Base-by-base conservation (phyloP, 208 protist genomes). In the Herpetomonas samuelpessoai region DNA sequence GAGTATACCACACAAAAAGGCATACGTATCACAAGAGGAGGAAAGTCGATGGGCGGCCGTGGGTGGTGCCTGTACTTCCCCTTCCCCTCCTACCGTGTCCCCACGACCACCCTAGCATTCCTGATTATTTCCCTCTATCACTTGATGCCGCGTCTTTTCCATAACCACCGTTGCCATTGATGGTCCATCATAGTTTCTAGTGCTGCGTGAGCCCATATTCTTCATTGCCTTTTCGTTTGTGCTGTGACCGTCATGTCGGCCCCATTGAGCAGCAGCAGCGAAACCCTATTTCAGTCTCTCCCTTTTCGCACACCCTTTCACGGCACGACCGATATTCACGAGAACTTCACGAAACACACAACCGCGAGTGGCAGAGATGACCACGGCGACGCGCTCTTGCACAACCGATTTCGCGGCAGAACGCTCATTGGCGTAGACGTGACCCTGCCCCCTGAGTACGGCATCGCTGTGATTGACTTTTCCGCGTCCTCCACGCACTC, bases 291-390 rank as follows among this genome's bases (percentile, higher is more conserved):
- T 22, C 88, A 95, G 41, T 74, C 77, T 3, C 59, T 95, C 3
- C 88, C 88, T 10, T 49, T 91, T 29, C 73, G 75, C 45, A 87
- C 82, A 0, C 57, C 62, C 31, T 95, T 95, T 35, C 58, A 78
- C 19, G 85, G 88, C 41, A 82, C 71, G 22, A 91, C 81, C 12
- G 83, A 95, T 52, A 51, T 95, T 4, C 29, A 46, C 24, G 69
- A 60, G 25, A 88, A 88, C 62, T 91, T 95, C 62, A 76, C 68
- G 18, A 29, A 64, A 6, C 68, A 71, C 31, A 87, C 69, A 3
- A 61, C 9, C 26, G 27, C 3, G 28, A 62, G 29, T 14, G 27
- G 6, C 18, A 24, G 47, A 0, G 64, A 56, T 22, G 35, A 31
- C 4, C 21, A 46, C n/a, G 47, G 44, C 14, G 45, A 24, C 18